Conservation (phyloP, 1,139 yeast genomes). For the Zygosaccharomyces sapae region DNA sequence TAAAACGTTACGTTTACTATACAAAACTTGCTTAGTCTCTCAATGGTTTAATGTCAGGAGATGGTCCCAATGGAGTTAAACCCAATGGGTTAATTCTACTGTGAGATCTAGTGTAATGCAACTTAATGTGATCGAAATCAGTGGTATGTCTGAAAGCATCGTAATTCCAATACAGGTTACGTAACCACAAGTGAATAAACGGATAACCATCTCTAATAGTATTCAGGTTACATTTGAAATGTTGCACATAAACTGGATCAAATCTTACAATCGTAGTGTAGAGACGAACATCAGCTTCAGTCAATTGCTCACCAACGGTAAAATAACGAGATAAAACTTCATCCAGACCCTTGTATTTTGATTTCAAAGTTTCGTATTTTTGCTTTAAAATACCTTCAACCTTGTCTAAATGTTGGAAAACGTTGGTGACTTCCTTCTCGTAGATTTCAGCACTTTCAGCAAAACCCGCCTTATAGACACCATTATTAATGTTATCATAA, state of each 20-base stretch:
- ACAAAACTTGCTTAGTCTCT: too few species aligned
- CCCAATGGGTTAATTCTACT: slow-evolving; percentile 72
- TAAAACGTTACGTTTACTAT: too few species aligned
- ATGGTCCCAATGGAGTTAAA: slow-evolving; percentile 86
- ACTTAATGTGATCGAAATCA: slow-evolving; percentile 82
- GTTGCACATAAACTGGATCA: slow-evolving; percentile 89
- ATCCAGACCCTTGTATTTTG: slow-evolving; percentile 22
- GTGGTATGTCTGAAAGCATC: slow-evolving; percentile 77
- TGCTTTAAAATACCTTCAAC: slow-evolving; percentile 60
- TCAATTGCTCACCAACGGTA: slow-evolving; percentile 58
- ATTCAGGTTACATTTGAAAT: slow-evolving; percentile 85
- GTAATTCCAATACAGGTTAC: slow-evolving; percentile 79
- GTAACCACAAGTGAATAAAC: slow-evolving; percentile 69
- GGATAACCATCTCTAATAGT: slow-evolving; percentile 84
- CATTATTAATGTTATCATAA: slow-evolving; percentile 82
- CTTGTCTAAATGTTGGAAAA: slow-evolving; percentile 70
- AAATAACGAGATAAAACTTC: slow-evolving; percentile 32
- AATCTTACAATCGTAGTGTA: slow-evolving; percentile 81
- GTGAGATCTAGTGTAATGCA: slow-evolving; percentile 80
- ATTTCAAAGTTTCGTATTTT: slow-evolving; percentile 42
- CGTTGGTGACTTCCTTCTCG: slow-evolving; percentile 59
- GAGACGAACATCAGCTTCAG: slow-evolving; percentile 87
- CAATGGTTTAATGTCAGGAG: slow-evolving; percentile 61
- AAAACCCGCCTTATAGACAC: slow-evolving; percentile 92
- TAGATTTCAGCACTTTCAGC: slow-evolving; percentile 82